Evolutionary conservation across 1,284 basidiomycete species (phyloP).

Genomic region (Schizophyllum commune): DNA sequence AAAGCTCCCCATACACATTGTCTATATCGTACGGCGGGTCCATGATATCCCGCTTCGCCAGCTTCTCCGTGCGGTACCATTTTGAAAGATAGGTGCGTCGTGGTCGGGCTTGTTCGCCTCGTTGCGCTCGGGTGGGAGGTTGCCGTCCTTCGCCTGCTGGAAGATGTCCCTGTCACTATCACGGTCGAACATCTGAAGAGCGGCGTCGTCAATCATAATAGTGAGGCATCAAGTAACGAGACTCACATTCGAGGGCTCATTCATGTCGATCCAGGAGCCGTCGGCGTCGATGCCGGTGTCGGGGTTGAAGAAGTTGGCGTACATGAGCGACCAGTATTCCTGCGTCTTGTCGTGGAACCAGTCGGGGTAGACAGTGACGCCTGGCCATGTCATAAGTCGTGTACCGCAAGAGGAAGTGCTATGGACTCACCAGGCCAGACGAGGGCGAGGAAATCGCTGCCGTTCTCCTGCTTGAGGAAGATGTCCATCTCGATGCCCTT

Average conservation of each 20-base stretch:
- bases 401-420: no score
- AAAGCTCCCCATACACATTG: slow-evolving; percentile 44
- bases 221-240: background rate
- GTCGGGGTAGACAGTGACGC: slow-evolving; percentile 56
- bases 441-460: slow-evolving; percentile 49
- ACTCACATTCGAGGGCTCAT: slow-evolving; percentile 55
- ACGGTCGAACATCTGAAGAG: slow-evolving; percentile 44
- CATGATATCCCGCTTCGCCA: slow-evolving; percentile 34
- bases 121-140: slow-evolving; percentile 40
- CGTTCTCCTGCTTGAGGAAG: slow-evolving; percentile 58
- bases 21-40: slow-evolving; percentile 52
- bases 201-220: background rate
- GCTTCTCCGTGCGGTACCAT: slow-evolving; percentile 11
- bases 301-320: slow-evolving; percentile 50
- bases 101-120: slow-evolving; percentile 38
- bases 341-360: slow-evolving; percentile 57
- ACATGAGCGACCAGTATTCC: slow-evolving; percentile 57
- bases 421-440: slow-evolving; percentile 55
- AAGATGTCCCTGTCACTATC: slow-evolving; percentile 48
- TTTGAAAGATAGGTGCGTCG: slow-evolving; percentile 44
- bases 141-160: slow-evolving; percentile 24
- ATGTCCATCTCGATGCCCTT: slow-evolving; percentile 47
- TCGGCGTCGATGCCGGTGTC: slow-evolving; percentile 55
- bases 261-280: slow-evolving; percentile 70
- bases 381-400: no score